These are phyloP conservation scores for Elongisporangium undulatum DNA, from an alignment of 352 stramenopile genomes.

Conservation along the genomic window DNA sequence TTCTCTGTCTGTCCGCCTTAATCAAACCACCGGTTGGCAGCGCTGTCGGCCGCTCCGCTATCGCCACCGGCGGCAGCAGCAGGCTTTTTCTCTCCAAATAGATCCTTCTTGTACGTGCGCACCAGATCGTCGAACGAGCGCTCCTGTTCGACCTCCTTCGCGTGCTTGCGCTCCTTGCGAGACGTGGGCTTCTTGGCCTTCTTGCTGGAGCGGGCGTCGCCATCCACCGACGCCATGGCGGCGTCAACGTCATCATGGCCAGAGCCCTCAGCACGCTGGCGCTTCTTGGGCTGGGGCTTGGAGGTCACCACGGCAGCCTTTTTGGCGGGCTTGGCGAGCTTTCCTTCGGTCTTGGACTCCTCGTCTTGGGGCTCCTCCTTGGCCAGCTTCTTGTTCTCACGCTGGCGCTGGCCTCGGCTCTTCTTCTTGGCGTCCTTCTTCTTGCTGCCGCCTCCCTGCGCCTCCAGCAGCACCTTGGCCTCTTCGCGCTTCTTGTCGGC, in stretches of 20 bases:
- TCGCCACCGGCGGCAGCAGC: conserved; percentile 7
- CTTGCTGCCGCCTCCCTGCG: conserved; percentile 28
- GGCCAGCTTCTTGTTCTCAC: conserved; percentile 63
- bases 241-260: conserved; percentile 14
- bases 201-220: conserved; percentile 6
- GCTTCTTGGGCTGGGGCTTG: conserved; percentile 30
- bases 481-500: conserved; percentile 69
- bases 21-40: conserved; percentile 65
- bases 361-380: conserved; percentile 23
- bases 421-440: conserved; percentile 38
- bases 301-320: conserved; percentile 31
- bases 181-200: conserved; percentile 24
- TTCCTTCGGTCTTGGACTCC: conserved; percentile 3
- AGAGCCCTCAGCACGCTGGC: conserved; percentile 28
- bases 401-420: conserved; percentile 70
- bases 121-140: conserved; percentile 77
- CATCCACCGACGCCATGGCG: neutral
- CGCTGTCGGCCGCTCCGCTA: conserved; percentile 9
- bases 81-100: conserved; percentile 54
- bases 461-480: conserved; percentile 55
- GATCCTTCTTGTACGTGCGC: conserved; percentile 79
- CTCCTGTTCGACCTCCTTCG: conserved; percentile 45
- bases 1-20: conserved; percentile 13
- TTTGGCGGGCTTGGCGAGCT: conserved; percentile 12
- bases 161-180: conserved; percentile 68